Evolutionary conservation across 1,284 basidiomycete species (phyloP), one percentile per base, ranked within the genome.

Genomic region (Marasmius fiardii): DNA sequence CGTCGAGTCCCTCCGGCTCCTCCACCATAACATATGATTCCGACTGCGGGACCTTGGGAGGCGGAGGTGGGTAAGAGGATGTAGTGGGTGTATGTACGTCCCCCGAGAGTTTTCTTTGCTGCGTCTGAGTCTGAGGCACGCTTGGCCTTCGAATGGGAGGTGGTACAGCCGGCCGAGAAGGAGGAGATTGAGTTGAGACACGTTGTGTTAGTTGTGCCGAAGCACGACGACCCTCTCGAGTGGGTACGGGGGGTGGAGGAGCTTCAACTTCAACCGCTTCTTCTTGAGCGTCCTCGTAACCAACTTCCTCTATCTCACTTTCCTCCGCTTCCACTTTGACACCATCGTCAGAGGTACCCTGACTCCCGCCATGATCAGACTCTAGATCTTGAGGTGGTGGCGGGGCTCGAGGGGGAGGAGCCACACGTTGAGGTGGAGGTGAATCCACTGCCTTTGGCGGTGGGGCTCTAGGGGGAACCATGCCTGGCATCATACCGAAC

Each of bases 401-500:
- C 0, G 67, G 59, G n/a, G 66, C 65, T 53, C 71, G 72, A 53
- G 70, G 66, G 41, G 67, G 68, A 37, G 65, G 39, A 41, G n/a
- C 11, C 39, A 16, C 39, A 41, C 39, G 39, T n/a, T 16, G 16
- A n/a, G 39, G 53, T 4, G 61, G 50, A 35, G 63, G 57, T 51
- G 24, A 28, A 56, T 33, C n/a, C n/a, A n/a, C n/a, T n/a, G n/a
- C n/a, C n/a, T n/a, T n/a, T 54, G 53, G 63, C 55, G 56, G 45
- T 56, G 59, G 58, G 21, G 62, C 37, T 14, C 28, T 24, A 8
- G 55, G 51, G 24, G 63, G 57, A 39, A 63, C 70, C n/a, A 69
- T 65, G 57, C 73, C 71, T 11, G 82, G 86, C 60, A 88, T 64
- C 85, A 90, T 88, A 8, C 88, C 89, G 60, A 91, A 79, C 28